Evolutionary conservation across 768 basidiomycete species (phyloP).

Genomic region (Candolleomyces aberdarensis): DNA sequence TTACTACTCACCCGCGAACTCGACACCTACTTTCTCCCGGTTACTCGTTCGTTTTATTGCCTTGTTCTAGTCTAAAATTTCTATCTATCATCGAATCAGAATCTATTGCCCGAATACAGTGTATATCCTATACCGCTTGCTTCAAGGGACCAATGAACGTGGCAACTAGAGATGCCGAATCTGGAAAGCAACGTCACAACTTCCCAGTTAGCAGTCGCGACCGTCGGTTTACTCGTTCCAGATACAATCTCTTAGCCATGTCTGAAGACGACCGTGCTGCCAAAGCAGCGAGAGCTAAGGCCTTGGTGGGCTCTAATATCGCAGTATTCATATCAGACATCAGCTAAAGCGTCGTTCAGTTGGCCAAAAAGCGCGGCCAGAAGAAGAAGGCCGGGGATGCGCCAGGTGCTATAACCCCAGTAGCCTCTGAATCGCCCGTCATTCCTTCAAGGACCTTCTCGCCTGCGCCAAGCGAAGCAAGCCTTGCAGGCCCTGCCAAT

Average conservation of each 20-base stretch:
- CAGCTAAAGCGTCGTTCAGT: conserved; percentile 33
- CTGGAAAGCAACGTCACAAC: conserved; percentile 14
- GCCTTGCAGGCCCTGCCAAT: conserved; percentile 16
- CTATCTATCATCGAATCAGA: conserved; percentile 49
- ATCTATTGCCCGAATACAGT: conserved; percentile 24
- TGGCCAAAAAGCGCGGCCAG: conserved; percentile 67
- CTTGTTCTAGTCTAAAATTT: conserved; percentile 21
- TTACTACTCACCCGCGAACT: conserved; percentile 53
- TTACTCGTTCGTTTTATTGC: conserved; percentile 26
- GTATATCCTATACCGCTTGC: not conserved
- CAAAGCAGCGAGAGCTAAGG: conserved; percentile 81
- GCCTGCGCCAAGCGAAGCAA: conserved; percentile 43
- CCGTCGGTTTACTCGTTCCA: not conserved
- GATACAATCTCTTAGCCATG: conserved; percentile 26
- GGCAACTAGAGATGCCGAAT: conserved; percentile 10
- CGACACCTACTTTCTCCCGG: conserved; percentile 24
- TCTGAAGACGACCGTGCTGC: conserved; percentile 77
- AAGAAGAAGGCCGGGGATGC: conserved; percentile 59
- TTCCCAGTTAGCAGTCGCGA: not conserved
- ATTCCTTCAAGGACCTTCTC: conserved; percentile 42
- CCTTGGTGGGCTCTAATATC: conserved; percentile 50
- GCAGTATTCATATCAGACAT: too few relatives aligned
- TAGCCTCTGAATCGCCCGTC: conserved; percentile 38
- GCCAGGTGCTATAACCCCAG: conserved; percentile 23
- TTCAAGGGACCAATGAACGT: not conserved